Percentiles rank a stretch among this genome's conserved stretches.
Evolutionary conservation across 352 stramenopile species (phyloP).

Genomic region (Detonula confervacea): DNA sequence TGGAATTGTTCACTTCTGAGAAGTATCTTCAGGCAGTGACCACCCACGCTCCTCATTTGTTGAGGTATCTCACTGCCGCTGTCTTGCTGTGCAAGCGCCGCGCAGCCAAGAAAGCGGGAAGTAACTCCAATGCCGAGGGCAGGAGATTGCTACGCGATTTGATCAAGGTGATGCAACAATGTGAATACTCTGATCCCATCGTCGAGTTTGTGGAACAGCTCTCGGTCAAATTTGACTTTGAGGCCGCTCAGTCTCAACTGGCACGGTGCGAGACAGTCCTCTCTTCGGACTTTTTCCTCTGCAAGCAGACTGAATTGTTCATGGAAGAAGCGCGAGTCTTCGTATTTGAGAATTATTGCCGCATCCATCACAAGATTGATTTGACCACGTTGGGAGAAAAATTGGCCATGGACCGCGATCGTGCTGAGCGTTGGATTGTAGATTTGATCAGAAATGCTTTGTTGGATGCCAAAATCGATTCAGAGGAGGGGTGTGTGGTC

Average conservation of each 20-base stretch:
- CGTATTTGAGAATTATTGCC: constrained; percentile 99
- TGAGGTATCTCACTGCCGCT: constrained; percentile 95
- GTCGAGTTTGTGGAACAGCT: constrained; percentile 97
- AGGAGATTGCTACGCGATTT: constrained; percentile 93
- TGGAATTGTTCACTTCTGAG: constrained; percentile 95
- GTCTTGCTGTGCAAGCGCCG: constrained; percentile 97
- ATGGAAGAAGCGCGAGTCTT: constrained; percentile 97
- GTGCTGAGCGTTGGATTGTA: constrained; percentile 99
- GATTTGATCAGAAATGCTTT: constrained; percentile 97
- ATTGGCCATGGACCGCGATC: constrained; percentile 95
- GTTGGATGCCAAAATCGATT: constrained; percentile 98
- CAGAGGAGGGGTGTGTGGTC: constrained; percentile 94
- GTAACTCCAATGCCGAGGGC: constrained; percentile 65
- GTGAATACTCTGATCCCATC: constrained; percentile 89
- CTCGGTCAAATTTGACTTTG: constrained; percentile 99
- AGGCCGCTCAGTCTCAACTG: constrained; percentile 93
- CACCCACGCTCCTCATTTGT: constrained; percentile 97
- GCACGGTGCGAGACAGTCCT: constrained; percentile 94
- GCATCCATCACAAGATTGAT: constrained; percentile 99
- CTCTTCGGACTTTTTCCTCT: constrained; percentile 97
- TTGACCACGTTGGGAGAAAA: constrained; percentile 95
- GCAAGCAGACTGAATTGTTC: constrained; percentile 95
- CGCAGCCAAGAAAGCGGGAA: constrained; percentile 77
- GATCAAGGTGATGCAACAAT: constrained; percentile 94
- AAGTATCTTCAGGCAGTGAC: constrained; percentile 96